phyloP scores from a whole-genome alignment of 2,329 filamentous ascomycete species.

The Periglandula ipomoeae region DNA sequence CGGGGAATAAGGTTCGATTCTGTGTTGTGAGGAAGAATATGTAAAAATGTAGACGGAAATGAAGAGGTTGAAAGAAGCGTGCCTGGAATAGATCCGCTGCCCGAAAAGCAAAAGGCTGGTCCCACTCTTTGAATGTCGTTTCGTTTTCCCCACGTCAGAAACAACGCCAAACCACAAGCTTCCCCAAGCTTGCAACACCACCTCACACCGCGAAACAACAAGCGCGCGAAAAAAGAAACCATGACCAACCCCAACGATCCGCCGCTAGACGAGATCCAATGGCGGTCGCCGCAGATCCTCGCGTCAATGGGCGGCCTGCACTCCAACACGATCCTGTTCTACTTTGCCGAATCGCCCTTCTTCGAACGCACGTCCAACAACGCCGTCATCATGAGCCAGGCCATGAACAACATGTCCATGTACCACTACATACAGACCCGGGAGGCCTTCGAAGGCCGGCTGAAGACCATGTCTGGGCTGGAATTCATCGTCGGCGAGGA shows the following conservation, averaged over 20 bases:
- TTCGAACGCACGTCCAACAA: conserved; percentile 62
- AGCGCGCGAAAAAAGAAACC: too few species aligned
- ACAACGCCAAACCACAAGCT: neutral
- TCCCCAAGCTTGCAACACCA: neutral
- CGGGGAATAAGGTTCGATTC: too few species aligned
- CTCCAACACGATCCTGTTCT: conserved; percentile 56
- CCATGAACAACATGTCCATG: conserved; percentile 51
- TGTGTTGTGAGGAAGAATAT: too few species aligned
- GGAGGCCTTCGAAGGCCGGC: conserved; percentile 52
- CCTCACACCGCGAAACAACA: neutral
- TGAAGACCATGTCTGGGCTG: conserved; percentile 56
- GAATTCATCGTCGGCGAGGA: conserved; percentile 60
- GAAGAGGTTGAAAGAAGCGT: neutral
- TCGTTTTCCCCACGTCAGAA: neutral
- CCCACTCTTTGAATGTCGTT: neutral
- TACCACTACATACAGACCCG: conserved; percentile 48
- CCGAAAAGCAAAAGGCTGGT: neutral
- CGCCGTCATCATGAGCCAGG: conserved; percentile 52
- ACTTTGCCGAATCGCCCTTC: conserved; percentile 59
- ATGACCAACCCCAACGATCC: conserved; percentile 40
- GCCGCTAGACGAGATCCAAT: conserved; percentile 59
- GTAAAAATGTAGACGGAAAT: too few species aligned
- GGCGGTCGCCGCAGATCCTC: conserved; percentile 43
- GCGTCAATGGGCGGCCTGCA: conserved; percentile 50
- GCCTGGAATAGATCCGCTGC: neutral